Base-by-base conservation (phyloP, 306 rosid genomes). In the Crotalaria pallida region DNA sequence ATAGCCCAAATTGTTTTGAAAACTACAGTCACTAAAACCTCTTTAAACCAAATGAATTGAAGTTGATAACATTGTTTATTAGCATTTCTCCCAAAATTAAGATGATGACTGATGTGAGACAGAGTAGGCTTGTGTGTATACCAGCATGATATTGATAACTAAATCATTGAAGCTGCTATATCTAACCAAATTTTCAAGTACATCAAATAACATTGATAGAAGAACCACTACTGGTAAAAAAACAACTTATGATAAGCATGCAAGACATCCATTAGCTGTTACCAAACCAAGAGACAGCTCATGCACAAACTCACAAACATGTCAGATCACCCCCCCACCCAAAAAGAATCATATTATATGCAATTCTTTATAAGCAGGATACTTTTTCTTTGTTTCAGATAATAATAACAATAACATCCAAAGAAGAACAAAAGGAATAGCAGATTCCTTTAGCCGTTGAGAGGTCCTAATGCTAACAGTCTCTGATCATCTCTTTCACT, bases 261-360 rank as follows among this genome's bases (percentile, higher is more conserved):
- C 48, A 58, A 59, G 29, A 55, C 78, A 80, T 69, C 34, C 55
- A 73, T 74, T 57, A 71, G 23, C 12, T 77, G 73, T 61, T 61
- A 71, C 77, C 69, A 71, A 78, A 78, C 73, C 61, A 70, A 73
- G 85, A 81, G 92, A 84, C 88, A 87, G 73, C 84, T 79, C 88
- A 77, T 80, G 85, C 83, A 80, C 74, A 60, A 79, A 69, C 83
- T 74, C 82, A 82, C 71, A 69, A 79, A 69, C 83, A 77, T 87
- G 88, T 82, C 87, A 77, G 92, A 64, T 16, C 58, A 64, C 24
- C 18, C 51, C 53, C 58, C 58, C 24, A n/a, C 51, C 53, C 70
- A 50, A 69, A 73, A 83, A 81, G 29, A 79, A 69, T 78, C 45
- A 45, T 73, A 67, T 47, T 76, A 36, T 71, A 60, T 19, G 29